Conservation (phyloP, 305 asterid genomes). For the Solanum hybrid region DNA sequence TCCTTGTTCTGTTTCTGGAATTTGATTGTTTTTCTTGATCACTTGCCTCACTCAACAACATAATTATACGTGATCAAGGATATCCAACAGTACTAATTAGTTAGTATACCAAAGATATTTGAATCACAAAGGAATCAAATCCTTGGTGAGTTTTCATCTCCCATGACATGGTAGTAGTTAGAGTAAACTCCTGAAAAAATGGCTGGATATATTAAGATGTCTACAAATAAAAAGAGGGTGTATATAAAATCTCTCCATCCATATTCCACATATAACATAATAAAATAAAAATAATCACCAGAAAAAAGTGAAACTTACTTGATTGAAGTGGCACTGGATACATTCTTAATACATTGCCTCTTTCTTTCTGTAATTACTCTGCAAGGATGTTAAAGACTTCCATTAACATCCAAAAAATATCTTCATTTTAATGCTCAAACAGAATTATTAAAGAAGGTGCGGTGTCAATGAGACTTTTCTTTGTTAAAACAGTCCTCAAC, state of each 20-base stretch:
- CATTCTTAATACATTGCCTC: neutral
- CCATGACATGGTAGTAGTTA: neutral
- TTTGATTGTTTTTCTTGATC: neutral
- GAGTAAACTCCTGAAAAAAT: neutral
- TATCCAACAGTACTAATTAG: neutral
- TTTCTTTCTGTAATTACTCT: neutral
- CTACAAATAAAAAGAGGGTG: neutral
- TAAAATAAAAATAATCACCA: neutral
- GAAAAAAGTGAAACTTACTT: neutral
- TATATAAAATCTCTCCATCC: neutral
- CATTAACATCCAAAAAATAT: neutral
- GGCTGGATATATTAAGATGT: neutral
- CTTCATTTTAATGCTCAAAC: neutral
- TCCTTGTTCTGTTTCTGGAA: neutral
- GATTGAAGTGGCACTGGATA: neutral
- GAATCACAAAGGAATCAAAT: neutral
- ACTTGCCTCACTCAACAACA: neutral
- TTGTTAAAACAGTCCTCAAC: neutral
- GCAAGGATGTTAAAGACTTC: neutral
- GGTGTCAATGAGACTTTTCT: neutral
- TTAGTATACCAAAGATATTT: neutral
- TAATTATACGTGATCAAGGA: neutral
- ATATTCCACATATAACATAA: neutral
- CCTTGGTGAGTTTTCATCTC: neutral
- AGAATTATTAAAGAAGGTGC: neutral